Base-by-base conservation (phyloP, 2,329 filamentous ascomycete species). In the Incumbomyces delicatus region DNA sequence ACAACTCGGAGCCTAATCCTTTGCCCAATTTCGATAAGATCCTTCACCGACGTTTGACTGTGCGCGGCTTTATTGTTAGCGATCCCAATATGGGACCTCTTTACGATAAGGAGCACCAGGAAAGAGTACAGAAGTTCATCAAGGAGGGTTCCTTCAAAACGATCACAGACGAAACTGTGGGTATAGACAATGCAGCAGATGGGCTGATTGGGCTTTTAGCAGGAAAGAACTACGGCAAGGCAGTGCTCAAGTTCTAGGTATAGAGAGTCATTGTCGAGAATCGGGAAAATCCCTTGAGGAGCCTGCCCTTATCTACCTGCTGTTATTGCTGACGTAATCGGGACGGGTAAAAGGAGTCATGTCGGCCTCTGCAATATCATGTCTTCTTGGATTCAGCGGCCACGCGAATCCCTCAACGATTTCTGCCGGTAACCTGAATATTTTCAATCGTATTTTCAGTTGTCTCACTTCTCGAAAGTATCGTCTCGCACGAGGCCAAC, bases 171-270 rank as follows among this genome's bases (percentile, higher is more conserved):
- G 68, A 85, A 47, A n/a, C n/a, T n/a, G 87, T 82, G 0, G 73
- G 81, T 46, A 85, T 87, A 14, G 87, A 94, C 49, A 87, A 94
- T 50, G 82, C 81, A 1, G 70, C 78, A 6, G 76, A 88, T 46
- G 87, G 82, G 0, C 72, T 94, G 49, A 65, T 90, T 8, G 84
- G 80, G 11, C 80, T 94, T 70, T 73, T 92, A 45, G 63, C 76
- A 58, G 87, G 87, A 40, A 75, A 84, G 66, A 94, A 94, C 70
- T 85, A 88, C 66, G 87, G 87, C 56, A 94, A 94, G 76, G 83
- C 86, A 13, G 77, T 92, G 16, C 60, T 92, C 57, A 83, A 86
- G 71, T n/a, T n/a, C n/a, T n/a, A n/a, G n/a, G n/a, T n/a, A n/a
- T n/a, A n/a, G n/a, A n/a, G n/a, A n/a, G n/a, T n/a, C n/a, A n/a